Percentiles rank a stretch among this genome's conserved stretches.
phyloP scores from a whole-genome alignment of 352 stramenopile species.

The Phytophthora foliorum region DNA sequence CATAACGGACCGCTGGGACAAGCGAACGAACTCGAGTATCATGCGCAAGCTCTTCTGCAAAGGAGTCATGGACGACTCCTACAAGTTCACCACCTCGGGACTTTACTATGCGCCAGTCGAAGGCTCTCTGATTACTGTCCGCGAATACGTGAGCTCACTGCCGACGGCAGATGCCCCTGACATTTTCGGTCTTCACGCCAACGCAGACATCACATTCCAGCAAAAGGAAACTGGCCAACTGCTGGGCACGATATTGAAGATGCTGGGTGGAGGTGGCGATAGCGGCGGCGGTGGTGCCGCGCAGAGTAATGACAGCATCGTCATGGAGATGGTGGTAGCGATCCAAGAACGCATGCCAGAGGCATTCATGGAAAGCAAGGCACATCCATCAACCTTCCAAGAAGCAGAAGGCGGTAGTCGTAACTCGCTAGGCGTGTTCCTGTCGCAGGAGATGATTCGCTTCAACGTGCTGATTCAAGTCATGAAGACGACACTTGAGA shows the following conservation, averaged over 20 bases:
- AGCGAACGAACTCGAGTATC: slow-evolving; percentile 95
- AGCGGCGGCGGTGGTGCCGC: slow-evolving; percentile 51
- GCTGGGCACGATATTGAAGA: slow-evolving; percentile 75
- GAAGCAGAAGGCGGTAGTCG: slow-evolving; percentile 85
- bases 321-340: slow-evolving; percentile 86
- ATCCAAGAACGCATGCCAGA: slow-evolving; percentile 87
- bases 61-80: slow-evolving; percentile 90
- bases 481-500: slow-evolving; percentile 87
- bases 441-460: slow-evolving; percentile 92
- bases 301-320: slow-evolving; percentile 77
- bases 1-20: slow-evolving; percentile 96
- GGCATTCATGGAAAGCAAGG: slow-evolving; percentile 68
- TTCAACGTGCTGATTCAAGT: slow-evolving; percentile 92
- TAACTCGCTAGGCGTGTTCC: slow-evolving; percentile 94
- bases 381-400: slow-evolving; percentile 86
- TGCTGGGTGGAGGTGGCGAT: slow-evolving; percentile 72
- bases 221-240: slow-evolving; percentile 92
- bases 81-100: slow-evolving; percentile 79
- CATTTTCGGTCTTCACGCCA: slow-evolving; percentile 94
- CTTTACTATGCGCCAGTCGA: slow-evolving; percentile 87
- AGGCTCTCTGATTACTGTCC: slow-evolving; percentile 60
- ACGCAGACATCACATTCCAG: slow-evolving; percentile 96
- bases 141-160: slow-evolving; percentile 87
- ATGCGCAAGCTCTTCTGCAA: slow-evolving; percentile 93
- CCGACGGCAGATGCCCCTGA: slow-evolving; percentile 90